phyloP scores from a whole-genome alignment of 768 basidiomycete genomes.

The Lenzites betulinus region DNA sequence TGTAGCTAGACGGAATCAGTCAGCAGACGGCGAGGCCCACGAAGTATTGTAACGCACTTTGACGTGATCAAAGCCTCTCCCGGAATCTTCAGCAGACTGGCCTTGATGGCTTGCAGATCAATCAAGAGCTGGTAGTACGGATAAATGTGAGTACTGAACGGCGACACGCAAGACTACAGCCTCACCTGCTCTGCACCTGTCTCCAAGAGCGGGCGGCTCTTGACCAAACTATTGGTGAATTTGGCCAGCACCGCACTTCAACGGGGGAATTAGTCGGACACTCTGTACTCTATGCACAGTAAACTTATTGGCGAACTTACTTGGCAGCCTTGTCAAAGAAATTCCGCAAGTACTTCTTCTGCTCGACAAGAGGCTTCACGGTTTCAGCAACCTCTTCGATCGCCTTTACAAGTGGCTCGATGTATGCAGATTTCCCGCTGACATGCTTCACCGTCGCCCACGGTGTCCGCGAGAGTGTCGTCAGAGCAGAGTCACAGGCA shows the following conservation, averaged over 20 bases:
- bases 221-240: conserved; percentile 88
- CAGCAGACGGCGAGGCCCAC: conserved; percentile 11
- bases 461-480: conserved; percentile 71
- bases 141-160: background rate
- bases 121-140: conserved; percentile 65
- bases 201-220: conserved; percentile 87
- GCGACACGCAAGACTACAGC: conserved; percentile 26
- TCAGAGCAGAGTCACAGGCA: conserved; percentile 79
- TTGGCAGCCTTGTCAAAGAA: conserved; percentile 92
- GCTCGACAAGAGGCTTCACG: conserved; percentile 82
- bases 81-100: conserved; percentile 80
- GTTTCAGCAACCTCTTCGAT: conserved; percentile 76
- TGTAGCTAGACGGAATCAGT: conserved; percentile 56
- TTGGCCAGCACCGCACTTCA: conserved; percentile 77
- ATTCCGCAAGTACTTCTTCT: conserved; percentile 93
- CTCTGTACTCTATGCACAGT: background rate
- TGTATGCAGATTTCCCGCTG: conserved; percentile 81
- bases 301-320: conserved; percentile 43
- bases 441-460: conserved; percentile 86
- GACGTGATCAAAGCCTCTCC: conserved; percentile 62
- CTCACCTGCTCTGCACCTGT: conserved; percentile 95
- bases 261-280: background rate
- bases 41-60: conserved; percentile 46
- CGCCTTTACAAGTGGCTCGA: conserved; percentile 71
- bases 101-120: conserved; percentile 86